Base-by-base conservation (phyloP, 345 rosid species). In the Brassica incana region DNA sequence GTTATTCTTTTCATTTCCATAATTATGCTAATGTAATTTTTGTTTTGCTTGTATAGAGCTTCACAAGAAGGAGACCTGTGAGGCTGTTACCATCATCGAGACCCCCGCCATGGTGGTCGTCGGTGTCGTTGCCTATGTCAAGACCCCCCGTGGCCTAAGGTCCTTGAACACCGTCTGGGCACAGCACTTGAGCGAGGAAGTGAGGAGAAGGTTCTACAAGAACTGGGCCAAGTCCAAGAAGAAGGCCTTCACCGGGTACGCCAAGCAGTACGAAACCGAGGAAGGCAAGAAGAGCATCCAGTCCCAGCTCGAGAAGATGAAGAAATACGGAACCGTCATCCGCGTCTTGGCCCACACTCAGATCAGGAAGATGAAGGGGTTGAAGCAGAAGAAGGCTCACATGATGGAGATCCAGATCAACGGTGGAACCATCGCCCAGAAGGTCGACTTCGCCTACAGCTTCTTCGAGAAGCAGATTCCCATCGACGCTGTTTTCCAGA, bases 31-130 rank as follows among this genome's bases (percentile, higher is more conserved):
- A 50, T 50, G 56, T n/a, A 12, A 5, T 12, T 0, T 16, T 48
- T 14, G 2, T 48, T 23, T 23, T 23, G n/a, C 12, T 38, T 52
- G 3, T 66, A 5, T 68, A 92, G 97, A 91, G 86, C 97, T 92
- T 73, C 97, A 92, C 89, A 93, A 93, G 91, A 93, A 91, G 86
- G 98, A 93, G 86, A 90, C 98, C 0, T 91, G 97, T 23, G 98
- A 93, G 81, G 97, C 97, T 72, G 98, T 93, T 43, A 93, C 98
- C 0, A 81, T 93, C 25, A 29, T 91, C 80, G 98, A 93, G 73
- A 88, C 97, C 40, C 98, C 98, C 20, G 89, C 98, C 1, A 86
- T 93, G 94, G 86, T 93, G 5, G 83, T 90, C 69, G 98, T 93
- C 66, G 98, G 97, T 30, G 95, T 93, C 80, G 98, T 93, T 50